Percentiles rank a stretch among this genome's conserved stretches.
These are phyloP conservation scores for Chaetomium sp. DNA, from an alignment of 2,329 filamentous ascomycete species.

Conservation along the genomic window DNA sequence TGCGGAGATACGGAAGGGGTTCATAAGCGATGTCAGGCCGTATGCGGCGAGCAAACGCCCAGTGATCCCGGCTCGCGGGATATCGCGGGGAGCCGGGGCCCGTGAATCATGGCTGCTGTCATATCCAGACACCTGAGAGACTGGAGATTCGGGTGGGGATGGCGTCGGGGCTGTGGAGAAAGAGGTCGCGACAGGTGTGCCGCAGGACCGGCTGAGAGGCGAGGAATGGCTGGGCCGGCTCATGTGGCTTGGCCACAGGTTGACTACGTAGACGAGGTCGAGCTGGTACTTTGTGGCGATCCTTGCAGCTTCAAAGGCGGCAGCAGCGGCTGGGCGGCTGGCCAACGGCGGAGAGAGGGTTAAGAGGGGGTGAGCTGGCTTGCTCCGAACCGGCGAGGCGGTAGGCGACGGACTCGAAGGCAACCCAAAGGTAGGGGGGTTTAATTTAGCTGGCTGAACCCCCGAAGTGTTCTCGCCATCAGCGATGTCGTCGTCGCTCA, in stretches of 20 bases:
- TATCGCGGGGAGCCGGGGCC: not conserved
- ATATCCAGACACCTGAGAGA: slow-evolving; percentile 3
- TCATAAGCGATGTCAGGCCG: slow-evolving; percentile 44
- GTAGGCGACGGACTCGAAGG: slow-evolving; percentile 14
- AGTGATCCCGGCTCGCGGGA: slow-evolving; percentile 29
- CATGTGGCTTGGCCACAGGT: slow-evolving; percentile 45
- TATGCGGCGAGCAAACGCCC: slow-evolving; percentile 50
- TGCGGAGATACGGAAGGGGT: slow-evolving; percentile 46
- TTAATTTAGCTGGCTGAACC: slow-evolving; percentile 3
- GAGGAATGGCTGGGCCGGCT: slow-evolving; percentile 14
- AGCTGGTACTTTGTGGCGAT: slow-evolving; percentile 52
- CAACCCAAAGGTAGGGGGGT: slow-evolving; percentile 15
- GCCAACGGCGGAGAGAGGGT: slow-evolving; percentile 40
- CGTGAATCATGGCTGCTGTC: slow-evolving; percentile 15
- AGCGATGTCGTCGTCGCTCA: slow-evolving; percentile 54
- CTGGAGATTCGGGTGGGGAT: slow-evolving; percentile 14
- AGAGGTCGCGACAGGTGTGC: slow-evolving; percentile 7
- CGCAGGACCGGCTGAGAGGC: slow-evolving; percentile 17
- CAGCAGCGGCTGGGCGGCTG: slow-evolving; percentile 39
- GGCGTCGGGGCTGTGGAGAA: slow-evolving; percentile 1
- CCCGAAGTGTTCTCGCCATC: slow-evolving; percentile 30
- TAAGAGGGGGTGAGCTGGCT: slow-evolving; percentile 30
- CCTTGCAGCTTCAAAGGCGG: slow-evolving; percentile 48
- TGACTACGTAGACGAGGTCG: slow-evolving; percentile 53
- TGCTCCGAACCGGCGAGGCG: not conserved